Evolutionary conservation across 768 basidiomycete species (phyloP).

Genomic region (Hemileccinum impolitum): DNA sequence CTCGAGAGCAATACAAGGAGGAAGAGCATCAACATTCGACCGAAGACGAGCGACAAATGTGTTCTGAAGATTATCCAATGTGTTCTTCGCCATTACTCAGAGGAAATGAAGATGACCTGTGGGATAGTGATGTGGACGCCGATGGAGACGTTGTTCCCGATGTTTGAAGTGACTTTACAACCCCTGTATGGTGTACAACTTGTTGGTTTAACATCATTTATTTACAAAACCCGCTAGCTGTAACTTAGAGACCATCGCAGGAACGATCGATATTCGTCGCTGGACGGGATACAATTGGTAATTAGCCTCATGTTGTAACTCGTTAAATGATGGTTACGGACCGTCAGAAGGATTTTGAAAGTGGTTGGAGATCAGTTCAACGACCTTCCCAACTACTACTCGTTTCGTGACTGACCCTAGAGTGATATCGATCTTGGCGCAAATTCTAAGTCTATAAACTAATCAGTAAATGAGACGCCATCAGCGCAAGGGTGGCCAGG

Average conservation of each 20-base stretch:
- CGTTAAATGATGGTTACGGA: too few relatives aligned
- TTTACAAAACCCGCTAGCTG: slow-evolving; percentile 12
- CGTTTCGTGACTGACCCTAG: too few relatives aligned
- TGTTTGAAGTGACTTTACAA: slow-evolving; percentile 13
- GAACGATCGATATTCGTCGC: background rate
- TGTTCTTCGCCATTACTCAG: slow-evolving; percentile 16
- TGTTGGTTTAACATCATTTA: slow-evolving; percentile 22
- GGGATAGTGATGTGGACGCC: slow-evolving; percentile 19
- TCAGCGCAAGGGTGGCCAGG: too few relatives aligned
- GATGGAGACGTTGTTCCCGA: slow-evolving; percentile 20
- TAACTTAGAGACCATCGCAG: slow-evolving; percentile 17
- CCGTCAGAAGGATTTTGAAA: too few relatives aligned
- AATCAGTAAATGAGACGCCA: too few relatives aligned
- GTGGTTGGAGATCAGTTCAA: too few relatives aligned
- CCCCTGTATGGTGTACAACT: slow-evolving; percentile 12
- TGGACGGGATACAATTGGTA: background rate
- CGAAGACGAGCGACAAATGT: slow-evolving; percentile 6
- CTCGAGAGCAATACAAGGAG: slow-evolving; percentile 25
- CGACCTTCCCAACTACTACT: too few relatives aligned
- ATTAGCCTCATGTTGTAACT: too few relatives aligned
- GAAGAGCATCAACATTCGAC: slow-evolving; percentile 21
- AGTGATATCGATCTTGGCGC: too few relatives aligned
- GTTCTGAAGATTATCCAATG: slow-evolving; percentile 24
- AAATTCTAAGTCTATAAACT: too few relatives aligned
- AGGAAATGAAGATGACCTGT: slow-evolving; percentile 15